A percentile compares a stretch with the other conserved stretches of the same genome.
Evolutionary conservation across 148 eudicot genomes (phyloP).

Genomic region (Arctostaphylos glauca): DNA sequence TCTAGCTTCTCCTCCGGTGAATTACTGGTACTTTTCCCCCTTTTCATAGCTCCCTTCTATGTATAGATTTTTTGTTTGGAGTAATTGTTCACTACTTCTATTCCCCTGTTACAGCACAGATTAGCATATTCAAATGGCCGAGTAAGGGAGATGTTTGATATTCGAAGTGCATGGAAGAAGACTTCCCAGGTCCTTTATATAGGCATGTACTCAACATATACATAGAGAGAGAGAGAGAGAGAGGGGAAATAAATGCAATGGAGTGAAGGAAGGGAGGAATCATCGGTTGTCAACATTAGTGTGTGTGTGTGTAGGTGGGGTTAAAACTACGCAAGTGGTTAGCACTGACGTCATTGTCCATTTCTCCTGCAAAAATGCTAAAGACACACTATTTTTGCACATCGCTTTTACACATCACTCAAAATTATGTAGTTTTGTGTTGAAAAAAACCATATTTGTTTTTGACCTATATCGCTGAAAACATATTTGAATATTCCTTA

Average conservation of each 20-base stretch:
- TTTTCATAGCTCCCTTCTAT: neutral
- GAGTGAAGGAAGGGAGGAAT: neutral
- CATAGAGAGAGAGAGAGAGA: neutral
- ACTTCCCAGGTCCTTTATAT: neutral
- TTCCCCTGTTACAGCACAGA: neutral
- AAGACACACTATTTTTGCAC: too few species aligned
- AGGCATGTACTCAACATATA: too few species aligned
- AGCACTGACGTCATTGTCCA: too few species aligned
- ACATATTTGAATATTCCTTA: too few species aligned
- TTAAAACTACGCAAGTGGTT: too few species aligned
- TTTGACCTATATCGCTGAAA: too few species aligned
- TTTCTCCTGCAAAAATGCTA: too few species aligned
- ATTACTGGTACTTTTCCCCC: neutral
- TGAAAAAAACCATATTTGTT: too few species aligned
- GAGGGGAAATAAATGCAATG: too few species aligned
- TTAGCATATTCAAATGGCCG: too few species aligned
- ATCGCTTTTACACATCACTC: too few species aligned
- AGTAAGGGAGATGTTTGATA: neutral
- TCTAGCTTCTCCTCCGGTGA: slow-evolving; percentile 16
- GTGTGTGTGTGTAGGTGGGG: neutral
- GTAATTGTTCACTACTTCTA: neutral
- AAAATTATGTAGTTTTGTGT: too few species aligned
- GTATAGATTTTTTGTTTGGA: neutral
- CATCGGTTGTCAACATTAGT: neutral
- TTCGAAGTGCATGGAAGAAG: neutral